A percentile compares a stretch with the other conserved stretches of the same genome.
These are phyloP conservation scores for Musa balbisiana DNA, from an alignment of 202 grass and related monocot genomes.

Conservation along the genomic window DNA sequence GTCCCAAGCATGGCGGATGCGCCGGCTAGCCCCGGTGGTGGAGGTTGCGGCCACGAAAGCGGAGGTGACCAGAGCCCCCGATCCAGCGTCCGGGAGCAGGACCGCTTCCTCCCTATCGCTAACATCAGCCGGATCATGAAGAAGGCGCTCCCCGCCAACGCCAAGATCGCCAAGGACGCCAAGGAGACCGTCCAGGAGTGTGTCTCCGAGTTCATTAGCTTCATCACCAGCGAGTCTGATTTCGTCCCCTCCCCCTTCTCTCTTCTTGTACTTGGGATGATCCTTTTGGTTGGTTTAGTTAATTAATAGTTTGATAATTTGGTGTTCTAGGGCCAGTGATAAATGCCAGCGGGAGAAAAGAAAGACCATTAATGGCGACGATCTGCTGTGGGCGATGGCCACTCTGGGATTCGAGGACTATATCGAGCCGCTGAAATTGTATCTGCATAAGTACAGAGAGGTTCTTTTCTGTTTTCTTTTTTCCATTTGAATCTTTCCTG, in stretches of 20 bases:
- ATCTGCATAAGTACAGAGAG: conserved; percentile 23
- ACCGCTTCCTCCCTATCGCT: conserved; percentile 14
- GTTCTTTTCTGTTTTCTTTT: not conserved
- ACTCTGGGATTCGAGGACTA: conserved; percentile 21
- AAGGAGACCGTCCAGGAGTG: conserved; percentile 20
- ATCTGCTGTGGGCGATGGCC: conserved; percentile 21
- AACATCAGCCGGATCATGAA: conserved; percentile 27
- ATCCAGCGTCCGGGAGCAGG: conserved; percentile 19
- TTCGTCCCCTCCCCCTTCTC: not conserved
- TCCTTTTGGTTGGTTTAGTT: not conserved
- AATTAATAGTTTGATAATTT: not conserved
- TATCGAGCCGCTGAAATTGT: conserved; percentile 19
- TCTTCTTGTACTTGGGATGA: not conserved
- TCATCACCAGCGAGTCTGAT: conserved; percentile 14
- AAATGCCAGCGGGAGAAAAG: conserved; percentile 22
- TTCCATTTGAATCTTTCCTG: not conserved
- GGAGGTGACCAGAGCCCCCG: conserved; percentile 19
- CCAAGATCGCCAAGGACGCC: conserved; percentile 17
- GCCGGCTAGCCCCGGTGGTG: conserved; percentile 8
- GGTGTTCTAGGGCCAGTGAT: not conserved
- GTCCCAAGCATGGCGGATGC: conserved; percentile 7
- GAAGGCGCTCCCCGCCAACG: conserved; percentile 20
- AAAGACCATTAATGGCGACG: conserved; percentile 18
- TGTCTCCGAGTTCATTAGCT: conserved; percentile 22
- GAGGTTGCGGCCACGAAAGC: conserved; percentile 7